A percentile compares a stretch with the other conserved stretches of the same genome.
Evolutionary conservation across 495 filamentous ascomycete genomes (phyloP).

Genomic region (Glonium stellatum): DNA sequence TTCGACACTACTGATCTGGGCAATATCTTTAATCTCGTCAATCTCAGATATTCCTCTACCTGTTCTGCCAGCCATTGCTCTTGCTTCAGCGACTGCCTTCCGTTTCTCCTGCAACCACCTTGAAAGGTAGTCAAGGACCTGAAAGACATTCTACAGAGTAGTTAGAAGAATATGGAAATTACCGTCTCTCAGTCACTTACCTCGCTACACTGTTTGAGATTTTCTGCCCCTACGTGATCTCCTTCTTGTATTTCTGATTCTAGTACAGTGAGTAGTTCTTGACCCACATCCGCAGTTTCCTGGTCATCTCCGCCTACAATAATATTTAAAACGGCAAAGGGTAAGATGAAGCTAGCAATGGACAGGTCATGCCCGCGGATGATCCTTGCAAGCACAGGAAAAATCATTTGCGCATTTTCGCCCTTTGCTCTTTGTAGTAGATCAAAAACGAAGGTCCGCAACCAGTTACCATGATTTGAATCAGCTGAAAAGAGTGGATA

Average conservation of each 20-base stretch:
- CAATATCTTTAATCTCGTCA: constrained; percentile 34
- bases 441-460: constrained; percentile 71
- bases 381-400: constrained; percentile 69
- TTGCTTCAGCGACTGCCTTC: constrained; percentile 40
- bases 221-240: constrained; percentile 53
- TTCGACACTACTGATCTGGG: constrained; percentile 57
- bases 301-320: constrained; percentile 60
- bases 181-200: constrained; percentile 41
- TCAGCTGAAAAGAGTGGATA: constrained; percentile 71
- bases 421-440: constrained; percentile 66
- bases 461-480: constrained; percentile 69
- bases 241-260: constrained; percentile 49
- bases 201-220: constrained; percentile 73
- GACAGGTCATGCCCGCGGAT: constrained; percentile 75
- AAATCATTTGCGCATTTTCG: constrained; percentile 63
- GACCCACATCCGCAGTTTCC: constrained; percentile 58
- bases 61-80: constrained; percentile 28
- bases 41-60: constrained; percentile 30
- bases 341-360: constrained; percentile 78
- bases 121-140: constrained; percentile 82
- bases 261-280: constrained; percentile 66
- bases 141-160: constrained; percentile 67
- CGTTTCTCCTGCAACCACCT: constrained; percentile 82
- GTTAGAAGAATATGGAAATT: constrained; percentile 1
- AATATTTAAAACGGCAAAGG: constrained; percentile 73